Conservation (phyloP, 2,329 filamentous ascomycete species). For the Fusarium buharicum region DNA sequence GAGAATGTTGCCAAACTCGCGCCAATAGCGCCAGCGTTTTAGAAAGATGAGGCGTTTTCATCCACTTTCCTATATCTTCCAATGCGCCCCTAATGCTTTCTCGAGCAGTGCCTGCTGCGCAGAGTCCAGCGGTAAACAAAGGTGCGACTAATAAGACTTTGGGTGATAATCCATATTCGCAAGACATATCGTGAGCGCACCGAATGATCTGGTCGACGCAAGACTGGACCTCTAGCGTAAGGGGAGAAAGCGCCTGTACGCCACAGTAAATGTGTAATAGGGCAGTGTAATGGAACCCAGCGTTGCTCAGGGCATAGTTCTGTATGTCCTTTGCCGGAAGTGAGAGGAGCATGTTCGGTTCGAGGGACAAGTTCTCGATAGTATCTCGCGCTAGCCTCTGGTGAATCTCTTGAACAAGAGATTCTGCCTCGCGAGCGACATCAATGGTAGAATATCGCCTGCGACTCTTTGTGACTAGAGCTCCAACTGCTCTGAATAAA, state of each 20-base stretch:
- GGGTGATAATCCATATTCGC: slow-evolving; percentile 10
- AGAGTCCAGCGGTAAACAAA: slow-evolving; percentile 26
- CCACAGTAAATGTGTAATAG: slow-evolving; percentile 26
- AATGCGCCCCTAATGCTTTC: slow-evolving; percentile 9
- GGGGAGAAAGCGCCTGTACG: neutral
- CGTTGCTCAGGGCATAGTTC: slow-evolving; percentile 29
- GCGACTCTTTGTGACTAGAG: slow-evolving; percentile 3
- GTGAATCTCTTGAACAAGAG: slow-evolving; percentile 2
- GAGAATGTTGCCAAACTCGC: slow-evolving; percentile 10
- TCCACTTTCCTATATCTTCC: slow-evolving; percentile 25
- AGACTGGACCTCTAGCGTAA: neutral
- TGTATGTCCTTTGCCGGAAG: slow-evolving; percentile 20
- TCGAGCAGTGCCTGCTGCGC: slow-evolving; percentile 4
- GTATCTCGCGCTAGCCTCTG: slow-evolving; percentile 7
- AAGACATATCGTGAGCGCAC: slow-evolving; percentile 19
- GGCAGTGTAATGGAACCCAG: slow-evolving; percentile 28
- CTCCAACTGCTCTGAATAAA: slow-evolving; percentile 23
- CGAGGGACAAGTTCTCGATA: slow-evolving; percentile 1
- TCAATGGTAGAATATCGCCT: neutral
- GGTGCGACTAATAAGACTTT: slow-evolving; percentile 25
- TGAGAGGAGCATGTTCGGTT: neutral
- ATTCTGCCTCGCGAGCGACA: neutral
- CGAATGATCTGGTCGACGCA: slow-evolving; percentile 23
- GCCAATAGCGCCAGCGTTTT: slow-evolving; percentile 20
- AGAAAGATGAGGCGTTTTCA: slow-evolving; percentile 25